phyloP scores from a whole-genome alignment of 2,329 filamentous ascomycete species.

The Penicillium decumbens region DNA sequence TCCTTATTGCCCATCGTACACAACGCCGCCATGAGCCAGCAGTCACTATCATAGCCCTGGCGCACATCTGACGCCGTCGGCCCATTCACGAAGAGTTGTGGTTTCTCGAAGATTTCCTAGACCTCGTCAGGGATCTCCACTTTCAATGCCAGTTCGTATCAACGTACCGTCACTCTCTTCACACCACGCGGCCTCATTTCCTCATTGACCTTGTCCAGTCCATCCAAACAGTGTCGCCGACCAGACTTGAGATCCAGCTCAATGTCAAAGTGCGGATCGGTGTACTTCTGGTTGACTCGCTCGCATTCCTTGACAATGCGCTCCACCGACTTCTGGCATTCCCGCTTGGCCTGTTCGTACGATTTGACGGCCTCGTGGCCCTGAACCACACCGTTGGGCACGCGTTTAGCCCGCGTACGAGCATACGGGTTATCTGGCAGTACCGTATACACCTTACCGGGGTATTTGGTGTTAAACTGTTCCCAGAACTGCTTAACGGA shows the following conservation, averaged over 20 bases:
- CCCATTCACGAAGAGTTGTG: slow-evolving; percentile 72
- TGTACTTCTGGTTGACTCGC: slow-evolving; percentile 77
- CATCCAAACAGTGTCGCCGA: slow-evolving; percentile 51
- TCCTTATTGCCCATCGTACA: slow-evolving; percentile 71
- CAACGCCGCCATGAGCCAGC: slow-evolving; percentile 79
- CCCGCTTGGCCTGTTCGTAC: slow-evolving; percentile 66
- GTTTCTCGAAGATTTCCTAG: slow-evolving; percentile 71
- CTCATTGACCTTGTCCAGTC: slow-evolving; percentile 36
- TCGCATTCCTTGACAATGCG: slow-evolving; percentile 62
- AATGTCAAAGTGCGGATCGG: slow-evolving; percentile 81
- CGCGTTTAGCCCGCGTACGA: slow-evolving; percentile 55
- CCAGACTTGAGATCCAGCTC: slow-evolving; percentile 66
- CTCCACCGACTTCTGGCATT: slow-evolving; percentile 60
- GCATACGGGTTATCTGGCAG: slow-evolving; percentile 65
- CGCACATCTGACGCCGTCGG: slow-evolving; percentile 72
- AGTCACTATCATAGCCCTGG: slow-evolving; percentile 74
- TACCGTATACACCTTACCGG: slow-evolving; percentile 67
- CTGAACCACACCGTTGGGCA: slow-evolving; percentile 51
- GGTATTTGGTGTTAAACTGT: slow-evolving; percentile 64
- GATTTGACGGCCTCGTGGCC: slow-evolving; percentile 59
- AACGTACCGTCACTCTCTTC: slow-evolving; percentile 59
- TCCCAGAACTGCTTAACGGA: slow-evolving; percentile 69
- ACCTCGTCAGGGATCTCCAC: background rate
- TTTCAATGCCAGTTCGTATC: background rate
- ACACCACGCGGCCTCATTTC: slow-evolving; percentile 62